phyloP scores from a whole-genome alignment of 768 basidiomycete species.

The Termitomyces heimii region DNA sequence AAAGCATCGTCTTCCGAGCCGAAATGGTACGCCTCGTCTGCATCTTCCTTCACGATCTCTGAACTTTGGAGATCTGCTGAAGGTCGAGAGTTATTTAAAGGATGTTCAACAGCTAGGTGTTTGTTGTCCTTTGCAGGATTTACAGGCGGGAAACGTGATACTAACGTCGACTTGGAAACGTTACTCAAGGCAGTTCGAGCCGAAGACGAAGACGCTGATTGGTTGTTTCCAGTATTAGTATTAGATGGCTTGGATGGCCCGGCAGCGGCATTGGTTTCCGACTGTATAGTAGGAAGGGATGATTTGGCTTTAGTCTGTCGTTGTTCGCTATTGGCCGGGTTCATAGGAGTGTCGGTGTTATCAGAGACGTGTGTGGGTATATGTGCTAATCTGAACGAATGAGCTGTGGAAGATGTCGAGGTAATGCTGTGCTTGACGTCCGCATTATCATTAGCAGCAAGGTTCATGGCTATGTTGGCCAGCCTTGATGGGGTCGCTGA shows the following conservation, averaged over 20 bases:
- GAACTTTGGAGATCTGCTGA: conserved; percentile 1
- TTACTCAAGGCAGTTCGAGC: conserved; percentile 1
- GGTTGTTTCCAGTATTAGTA: conserved; percentile 2
- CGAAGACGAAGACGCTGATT: conserved; percentile 1
- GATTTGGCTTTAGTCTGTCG: conserved; percentile 20
- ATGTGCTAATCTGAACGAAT: conserved; percentile 11
- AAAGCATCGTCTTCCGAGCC: conserved; percentile 66
- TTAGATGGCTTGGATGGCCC: conserved; percentile 4
- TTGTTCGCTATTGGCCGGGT: conserved; percentile 14
- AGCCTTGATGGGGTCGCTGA: conserved; percentile 10
- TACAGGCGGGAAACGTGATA: background rate
- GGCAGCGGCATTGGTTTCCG: conserved; percentile 14
- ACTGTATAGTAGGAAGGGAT: conserved; percentile 33
- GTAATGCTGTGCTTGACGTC: conserved; percentile 1
- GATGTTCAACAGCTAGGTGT: background rate
- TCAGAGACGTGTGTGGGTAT: conserved; percentile 2
- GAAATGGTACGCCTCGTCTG: conserved; percentile 41
- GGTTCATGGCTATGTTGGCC: background rate
- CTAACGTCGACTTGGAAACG: background rate
- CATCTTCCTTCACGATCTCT: conserved; percentile 2
- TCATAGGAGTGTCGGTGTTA: conserved; percentile 1
- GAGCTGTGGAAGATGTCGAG: background rate
- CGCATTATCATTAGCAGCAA: background rate
- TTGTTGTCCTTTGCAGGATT: background rate
- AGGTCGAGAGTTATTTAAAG: conserved; percentile 7